These are phyloP conservation scores for Asterochloris sp. DNA, from an alignment of 139 green algal genomes.

Conservation along the genomic window DNA sequence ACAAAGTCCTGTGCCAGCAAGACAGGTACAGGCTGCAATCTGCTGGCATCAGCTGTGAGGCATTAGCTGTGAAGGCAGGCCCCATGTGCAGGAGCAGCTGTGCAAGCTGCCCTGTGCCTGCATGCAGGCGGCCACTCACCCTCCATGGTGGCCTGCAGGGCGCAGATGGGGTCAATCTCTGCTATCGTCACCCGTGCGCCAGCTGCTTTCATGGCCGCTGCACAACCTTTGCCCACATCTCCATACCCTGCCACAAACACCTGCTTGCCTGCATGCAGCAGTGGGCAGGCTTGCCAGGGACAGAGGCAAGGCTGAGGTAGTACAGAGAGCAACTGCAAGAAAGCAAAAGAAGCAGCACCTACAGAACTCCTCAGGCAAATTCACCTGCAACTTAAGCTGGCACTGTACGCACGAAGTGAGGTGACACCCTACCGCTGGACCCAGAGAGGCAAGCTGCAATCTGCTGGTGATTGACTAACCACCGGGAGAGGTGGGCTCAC, in stretches of 20 bases:
- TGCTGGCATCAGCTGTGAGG: no score
- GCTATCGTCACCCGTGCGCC: conserved; percentile 44
- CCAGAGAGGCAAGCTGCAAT: no score
- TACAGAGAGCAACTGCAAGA: conserved; percentile 3
- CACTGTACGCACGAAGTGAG: no score
- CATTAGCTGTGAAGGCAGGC: no score
- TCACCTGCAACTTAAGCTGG: no score
- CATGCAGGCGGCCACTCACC: conserved; percentile 14
- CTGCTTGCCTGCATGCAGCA: conserved; percentile 73
- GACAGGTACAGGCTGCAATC: no score
- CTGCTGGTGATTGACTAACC: no score
- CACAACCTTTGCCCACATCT: conserved; percentile 99
- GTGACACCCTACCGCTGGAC: no score
- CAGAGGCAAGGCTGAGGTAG: neutral
- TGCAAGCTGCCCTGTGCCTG: no score
- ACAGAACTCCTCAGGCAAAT: neutral
- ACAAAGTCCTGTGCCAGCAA: no score
- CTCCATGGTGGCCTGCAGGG: conserved; percentile 97
- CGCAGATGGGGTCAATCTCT: conserved; percentile 99
- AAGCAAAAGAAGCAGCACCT: conserved; percentile 4
- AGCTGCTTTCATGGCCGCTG: conserved; percentile 94
- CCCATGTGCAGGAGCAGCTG: no score
- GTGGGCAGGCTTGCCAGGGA: neutral
- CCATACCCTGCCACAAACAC: conserved; percentile 91
- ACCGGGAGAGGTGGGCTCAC: conserved; percentile 24